phyloP scores from a whole-genome alignment of 805 yeast genomes.

The Ogataea degrootiae region DNA sequence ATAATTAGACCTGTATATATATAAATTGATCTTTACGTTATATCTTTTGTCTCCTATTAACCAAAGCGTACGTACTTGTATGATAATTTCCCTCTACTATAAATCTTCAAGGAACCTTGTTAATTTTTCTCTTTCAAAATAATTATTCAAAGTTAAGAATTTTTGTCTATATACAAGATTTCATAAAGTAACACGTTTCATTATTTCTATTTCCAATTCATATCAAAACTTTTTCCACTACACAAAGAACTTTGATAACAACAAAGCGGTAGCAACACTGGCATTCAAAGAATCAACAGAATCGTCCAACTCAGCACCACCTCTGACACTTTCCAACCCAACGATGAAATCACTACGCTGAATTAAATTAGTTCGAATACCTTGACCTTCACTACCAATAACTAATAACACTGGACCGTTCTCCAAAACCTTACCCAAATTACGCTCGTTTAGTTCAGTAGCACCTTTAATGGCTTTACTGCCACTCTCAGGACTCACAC shows the following conservation, averaged over 20 bases:
- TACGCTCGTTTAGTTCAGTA: conserved; percentile 32
- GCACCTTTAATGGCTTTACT: conserved; percentile 8
- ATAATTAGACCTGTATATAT: not conserved
- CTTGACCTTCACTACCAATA: conserved; percentile 82
- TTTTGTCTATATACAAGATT: not conserved
- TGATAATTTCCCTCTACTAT: no score
- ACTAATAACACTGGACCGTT: conserved; percentile 63
- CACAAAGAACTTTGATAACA: conserved; percentile 34
- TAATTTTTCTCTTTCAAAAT: no score
- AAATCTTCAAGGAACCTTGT: no score
- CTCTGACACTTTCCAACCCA: conserved; percentile 30
- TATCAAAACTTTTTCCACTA: not conserved
- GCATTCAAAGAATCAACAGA: conserved; percentile 80
- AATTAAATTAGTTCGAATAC: conserved; percentile 65
- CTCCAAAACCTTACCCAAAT: conserved; percentile 39
- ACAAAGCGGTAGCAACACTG: conserved; percentile 79
- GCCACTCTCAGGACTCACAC: conserved; percentile 36
- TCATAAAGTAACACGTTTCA: not conserved
- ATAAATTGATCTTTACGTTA: not conserved
- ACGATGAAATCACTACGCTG: conserved; percentile 52
- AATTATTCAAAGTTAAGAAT: no score
- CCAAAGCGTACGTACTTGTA: no score
- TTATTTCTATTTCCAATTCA: no score
- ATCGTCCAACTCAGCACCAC: conserved; percentile 18
- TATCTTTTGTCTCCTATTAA: no score